Evolutionary conservation across 2,329 filamentous ascomycete species (phyloP).

Genomic region (Metarhizium guizhouense): DNA sequence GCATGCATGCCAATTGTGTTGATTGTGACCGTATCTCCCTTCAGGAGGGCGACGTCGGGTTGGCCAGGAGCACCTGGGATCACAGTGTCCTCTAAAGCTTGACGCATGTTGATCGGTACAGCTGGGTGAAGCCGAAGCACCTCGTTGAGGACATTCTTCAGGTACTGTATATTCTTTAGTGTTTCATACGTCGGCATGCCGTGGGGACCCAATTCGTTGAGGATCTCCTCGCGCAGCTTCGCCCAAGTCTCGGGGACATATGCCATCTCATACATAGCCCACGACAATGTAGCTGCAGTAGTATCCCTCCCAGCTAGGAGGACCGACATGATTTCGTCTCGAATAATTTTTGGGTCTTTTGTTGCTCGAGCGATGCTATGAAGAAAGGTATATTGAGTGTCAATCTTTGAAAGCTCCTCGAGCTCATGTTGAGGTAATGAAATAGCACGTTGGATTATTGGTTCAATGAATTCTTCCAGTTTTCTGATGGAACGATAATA

Average conservation of each 20-base stretch:
- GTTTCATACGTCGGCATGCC: conserved; percentile 64
- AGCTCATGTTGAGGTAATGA: conserved; percentile 55
- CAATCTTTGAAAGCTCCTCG: conserved; percentile 58
- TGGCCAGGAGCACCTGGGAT: conserved; percentile 14
- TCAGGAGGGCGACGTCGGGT: conserved; percentile 32
- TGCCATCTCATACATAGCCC: conserved; percentile 73
- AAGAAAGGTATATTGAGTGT: conserved; percentile 65
- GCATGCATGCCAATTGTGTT: conserved; percentile 43
- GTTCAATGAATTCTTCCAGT: conserved; percentile 61
- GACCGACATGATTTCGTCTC: conserved; percentile 68
- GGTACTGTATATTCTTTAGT: conserved; percentile 80
- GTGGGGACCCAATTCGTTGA: conserved; percentile 52
- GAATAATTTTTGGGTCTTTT: conserved; percentile 50
- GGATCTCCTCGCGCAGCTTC: conserved; percentile 65
- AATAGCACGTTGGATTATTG: conserved; percentile 59
- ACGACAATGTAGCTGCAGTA: conserved; percentile 72
- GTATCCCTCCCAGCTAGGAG: conserved; percentile 82
- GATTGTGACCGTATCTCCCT: conserved; percentile 38
- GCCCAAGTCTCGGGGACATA: conserved; percentile 56
- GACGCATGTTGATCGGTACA: conserved; percentile 69
- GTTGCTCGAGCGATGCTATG: conserved; percentile 66
- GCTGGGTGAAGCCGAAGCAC: conserved; percentile 67
- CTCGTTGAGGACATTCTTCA: conserved; percentile 66
- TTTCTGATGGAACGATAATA: conserved; percentile 55
- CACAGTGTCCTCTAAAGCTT: conserved; percentile 9